A percentile compares a stretch with the other conserved stretches of the same genome.
These are phyloP conservation scores for Globisporangium heterothallicum DNA, from an alignment of 352 stramenopile species.

Conservation along the genomic window DNA sequence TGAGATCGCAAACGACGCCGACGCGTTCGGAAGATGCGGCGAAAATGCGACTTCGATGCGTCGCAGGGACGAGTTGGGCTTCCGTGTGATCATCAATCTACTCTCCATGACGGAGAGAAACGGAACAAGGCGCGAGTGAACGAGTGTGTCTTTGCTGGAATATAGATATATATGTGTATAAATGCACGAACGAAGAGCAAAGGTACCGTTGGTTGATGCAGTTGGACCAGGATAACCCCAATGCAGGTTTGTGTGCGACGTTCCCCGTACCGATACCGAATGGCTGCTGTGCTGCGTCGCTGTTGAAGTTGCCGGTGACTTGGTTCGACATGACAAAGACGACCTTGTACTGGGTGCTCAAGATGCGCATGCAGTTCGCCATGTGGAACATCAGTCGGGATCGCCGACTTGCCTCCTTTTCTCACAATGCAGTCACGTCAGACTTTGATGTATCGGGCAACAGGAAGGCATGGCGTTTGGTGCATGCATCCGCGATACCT, in stretches of 20 bases:
- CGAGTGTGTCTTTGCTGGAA: too few relatives aligned
- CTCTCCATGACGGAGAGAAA: background rate
- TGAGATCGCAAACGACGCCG: constrained; percentile 57
- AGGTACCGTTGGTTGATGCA: constrained; percentile 80
- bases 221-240: constrained; percentile 78
- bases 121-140: too few relatives aligned
- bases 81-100: constrained; percentile 52
- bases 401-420: constrained; percentile 58
- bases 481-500: constrained; percentile 25
- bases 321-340: constrained; percentile 80
- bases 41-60: constrained; percentile 54
- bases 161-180: too few relatives aligned
- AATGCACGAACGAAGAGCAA: constrained; percentile 1
- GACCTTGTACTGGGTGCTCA: constrained; percentile 70
- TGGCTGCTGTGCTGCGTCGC: constrained; percentile 10
- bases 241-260: constrained; percentile 38
- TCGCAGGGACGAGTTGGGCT: constrained; percentile 20
- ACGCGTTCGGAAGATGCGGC: constrained; percentile 31
- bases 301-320: constrained; percentile 64
- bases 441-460: background rate
- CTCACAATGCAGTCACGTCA: constrained; percentile 3
- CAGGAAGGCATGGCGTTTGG: background rate
- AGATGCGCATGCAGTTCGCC: constrained; percentile 79
- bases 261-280: background rate
- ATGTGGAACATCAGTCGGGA: constrained; percentile 78